Evolutionary conservation across 164 flowering plant genomes (phyloP), one percentile per base, ranked within the genome.

Genomic region (Chimonanthus praecox): DNA sequence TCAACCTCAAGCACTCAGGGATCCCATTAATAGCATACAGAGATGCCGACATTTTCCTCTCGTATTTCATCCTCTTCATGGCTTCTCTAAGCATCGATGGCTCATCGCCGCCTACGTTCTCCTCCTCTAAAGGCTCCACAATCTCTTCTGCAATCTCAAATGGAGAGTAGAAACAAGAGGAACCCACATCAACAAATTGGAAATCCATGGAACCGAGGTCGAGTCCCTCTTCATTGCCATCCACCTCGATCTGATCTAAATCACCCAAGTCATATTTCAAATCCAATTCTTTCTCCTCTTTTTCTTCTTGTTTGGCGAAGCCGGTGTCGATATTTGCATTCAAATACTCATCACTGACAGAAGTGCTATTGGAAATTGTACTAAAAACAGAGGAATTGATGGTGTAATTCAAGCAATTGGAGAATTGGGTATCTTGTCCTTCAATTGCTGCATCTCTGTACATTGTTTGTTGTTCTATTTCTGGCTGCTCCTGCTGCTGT

Each of bases 1-100:
- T 86, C 75, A 85, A 48, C 74, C 75, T 85, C 49, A 90, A 74
- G 82, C 88, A 90, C 72, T 90, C 94, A 0, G 87, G 77, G 47
- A 90, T 87, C 43, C 92, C 89, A 74, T 86, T 86, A 75, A 88
- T 80, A 49, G 94, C 92, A 75, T 86, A 90, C 2, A 88, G 82
- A 72, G 92, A 88, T 43, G 92, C 89, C 6, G 92, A 90, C 72
- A 84, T 79, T 74, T 85, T 88, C 78, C 92, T 80, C 77, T 90
- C 94, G 50, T 90, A 88, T 54, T 82, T 88, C 94, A 90, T 86
- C 73, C 87, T 84, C 79, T 82, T 86, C 79, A 79, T 79, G 21
- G 73, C 66, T 13, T 47, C 84, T 72, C 84, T 72, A 21, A 83
- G 58, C 75, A 72, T 77, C 61, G 75, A 69, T 5, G 83, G 80